A percentile compares a stretch with the other conserved stretches of the same genome.
Evolutionary conservation across 805 yeast species (phyloP).

Genomic region (Wickerhamomyces chambardii): DNA sequence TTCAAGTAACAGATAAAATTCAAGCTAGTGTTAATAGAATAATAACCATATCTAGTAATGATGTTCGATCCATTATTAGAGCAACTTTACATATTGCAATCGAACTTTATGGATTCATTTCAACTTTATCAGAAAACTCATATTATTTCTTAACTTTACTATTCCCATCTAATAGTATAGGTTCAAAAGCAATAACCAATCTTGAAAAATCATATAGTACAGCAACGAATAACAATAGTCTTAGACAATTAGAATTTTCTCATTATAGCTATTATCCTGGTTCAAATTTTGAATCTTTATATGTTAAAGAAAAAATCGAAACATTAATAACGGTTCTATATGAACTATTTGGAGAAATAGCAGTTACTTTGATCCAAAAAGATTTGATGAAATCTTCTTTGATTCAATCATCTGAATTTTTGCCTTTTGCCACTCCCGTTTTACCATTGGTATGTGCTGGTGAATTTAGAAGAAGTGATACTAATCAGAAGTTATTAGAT

Average conservation of each 20-base stretch:
- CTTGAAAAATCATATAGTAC: no score
- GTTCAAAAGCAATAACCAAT: no score
- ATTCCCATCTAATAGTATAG: no score
- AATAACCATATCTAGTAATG: slow-evolving; percentile 5
- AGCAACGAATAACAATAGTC: no score
- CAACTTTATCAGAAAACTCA: background rate
- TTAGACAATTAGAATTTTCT: no score
- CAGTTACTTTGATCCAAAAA: no score
- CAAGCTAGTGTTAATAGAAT: slow-evolving; percentile 8
- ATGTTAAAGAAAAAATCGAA: background rate
- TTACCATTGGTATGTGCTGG: background rate
- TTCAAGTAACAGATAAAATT: slow-evolving; percentile 3
- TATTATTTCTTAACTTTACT: background rate
- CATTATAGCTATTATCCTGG: slow-evolving; percentile 3
- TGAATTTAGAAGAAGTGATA: slow-evolving; percentile 2
- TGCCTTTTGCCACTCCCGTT: slow-evolving; percentile 5
- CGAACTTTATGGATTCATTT: background rate
- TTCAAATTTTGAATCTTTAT: slow-evolving; percentile 7
- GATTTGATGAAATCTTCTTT: no score
- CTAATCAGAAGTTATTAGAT: slow-evolving; percentile 5
- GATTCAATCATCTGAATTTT: background rate
- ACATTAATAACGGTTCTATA: background rate
- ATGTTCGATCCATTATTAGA: background rate
- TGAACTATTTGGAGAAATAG: background rate
- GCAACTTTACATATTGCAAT: background rate